phyloP scores from a whole-genome alignment of 495 filamentous ascomycete species.

The Jackrogersella multiformis region DNA sequence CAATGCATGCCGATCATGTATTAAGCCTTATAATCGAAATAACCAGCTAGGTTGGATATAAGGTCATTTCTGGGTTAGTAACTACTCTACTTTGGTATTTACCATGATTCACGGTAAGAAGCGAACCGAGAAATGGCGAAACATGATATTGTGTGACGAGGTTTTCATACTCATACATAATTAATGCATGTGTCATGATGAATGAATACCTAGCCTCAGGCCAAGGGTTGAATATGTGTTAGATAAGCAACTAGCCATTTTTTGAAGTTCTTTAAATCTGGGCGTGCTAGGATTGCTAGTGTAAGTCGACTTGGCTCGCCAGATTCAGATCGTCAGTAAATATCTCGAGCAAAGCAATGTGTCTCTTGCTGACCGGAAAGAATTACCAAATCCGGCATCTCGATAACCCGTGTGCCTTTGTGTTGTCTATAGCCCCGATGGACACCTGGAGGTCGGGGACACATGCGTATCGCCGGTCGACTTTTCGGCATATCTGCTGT shows the following conservation, averaged over 20 bases:
- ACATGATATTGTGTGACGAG: not conserved
- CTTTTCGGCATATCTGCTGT: conserved; percentile 9
- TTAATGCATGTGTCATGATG: not conserved
- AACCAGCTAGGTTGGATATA: too few species aligned
- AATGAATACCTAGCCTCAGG: conserved; percentile 2
- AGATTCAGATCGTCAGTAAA: not conserved
- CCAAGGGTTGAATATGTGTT: conserved; percentile 3
- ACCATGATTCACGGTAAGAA: too few species aligned
- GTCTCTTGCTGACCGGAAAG: not conserved
- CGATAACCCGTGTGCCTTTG: not conserved
- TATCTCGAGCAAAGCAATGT: not conserved
- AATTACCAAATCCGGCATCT: not conserved
- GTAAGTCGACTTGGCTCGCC: conserved; percentile 13
- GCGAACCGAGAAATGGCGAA: conserved; percentile 12
- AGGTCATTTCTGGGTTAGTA: too few species aligned
- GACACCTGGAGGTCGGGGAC: not conserved
- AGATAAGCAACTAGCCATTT: not conserved
- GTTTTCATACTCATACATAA: not conserved
- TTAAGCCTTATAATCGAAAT: too few species aligned
- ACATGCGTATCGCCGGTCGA: not conserved
- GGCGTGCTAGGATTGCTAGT: not conserved
- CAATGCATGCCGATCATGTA: too few species aligned
- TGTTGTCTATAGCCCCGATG: not conserved
- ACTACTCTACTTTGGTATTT: too few species aligned
- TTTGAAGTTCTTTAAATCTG: conserved; percentile 1